Percentiles rank a stretch among this genome's conserved stretches.
Conservation (phyloP, 495 filamentous ascomycete genomes). For the Rusavskia elegans region DNA sequence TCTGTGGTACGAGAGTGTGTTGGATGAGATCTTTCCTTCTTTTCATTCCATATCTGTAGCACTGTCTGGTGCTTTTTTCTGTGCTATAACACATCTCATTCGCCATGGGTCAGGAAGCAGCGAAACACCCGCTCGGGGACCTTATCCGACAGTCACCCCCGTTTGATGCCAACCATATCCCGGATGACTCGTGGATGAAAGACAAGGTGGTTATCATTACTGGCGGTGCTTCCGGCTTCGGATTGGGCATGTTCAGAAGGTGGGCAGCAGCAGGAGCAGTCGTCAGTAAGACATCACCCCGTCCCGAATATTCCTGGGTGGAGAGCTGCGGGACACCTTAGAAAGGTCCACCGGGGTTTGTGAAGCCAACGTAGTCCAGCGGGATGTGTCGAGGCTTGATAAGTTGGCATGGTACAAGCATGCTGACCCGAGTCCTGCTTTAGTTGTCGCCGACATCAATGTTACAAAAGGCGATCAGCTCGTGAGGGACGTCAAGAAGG, state of each 20-base stretch:
- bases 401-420: too few relatives aligned
- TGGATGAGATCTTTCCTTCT: too few relatives aligned
- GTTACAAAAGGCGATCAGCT: slow-evolving; percentile 19
- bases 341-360: too few relatives aligned
- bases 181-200: slow-evolving; percentile 11
- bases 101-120: background rate
- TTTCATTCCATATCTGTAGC: too few relatives aligned
- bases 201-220: slow-evolving; percentile 34
- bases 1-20: too few relatives aligned
- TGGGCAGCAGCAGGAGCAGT: slow-evolving; percentile 30
- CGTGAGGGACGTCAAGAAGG: slow-evolving; percentile 15
- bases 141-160: slow-evolving; percentile 11
- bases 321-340: too few relatives aligned
- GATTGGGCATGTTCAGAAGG: slow-evolving; percentile 23
- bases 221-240: slow-evolving; percentile 33
- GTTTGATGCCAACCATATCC: slow-evolving; percentile 2
- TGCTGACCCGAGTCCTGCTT: too few relatives aligned
- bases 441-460: slow-evolving; percentile 32
- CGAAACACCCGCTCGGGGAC: slow-evolving; percentile 6
- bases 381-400: too few relatives aligned
- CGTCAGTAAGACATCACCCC: slow-evolving; percentile 6
- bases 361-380: too few relatives aligned
- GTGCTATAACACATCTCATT: background rate
- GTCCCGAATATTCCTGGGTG: too few relatives aligned
- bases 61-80: too few relatives aligned